These are phyloP conservation scores for Cenchrus americanus DNA, from an alignment of 176 grass and related monocot species.

Conservation along the genomic window DNA sequence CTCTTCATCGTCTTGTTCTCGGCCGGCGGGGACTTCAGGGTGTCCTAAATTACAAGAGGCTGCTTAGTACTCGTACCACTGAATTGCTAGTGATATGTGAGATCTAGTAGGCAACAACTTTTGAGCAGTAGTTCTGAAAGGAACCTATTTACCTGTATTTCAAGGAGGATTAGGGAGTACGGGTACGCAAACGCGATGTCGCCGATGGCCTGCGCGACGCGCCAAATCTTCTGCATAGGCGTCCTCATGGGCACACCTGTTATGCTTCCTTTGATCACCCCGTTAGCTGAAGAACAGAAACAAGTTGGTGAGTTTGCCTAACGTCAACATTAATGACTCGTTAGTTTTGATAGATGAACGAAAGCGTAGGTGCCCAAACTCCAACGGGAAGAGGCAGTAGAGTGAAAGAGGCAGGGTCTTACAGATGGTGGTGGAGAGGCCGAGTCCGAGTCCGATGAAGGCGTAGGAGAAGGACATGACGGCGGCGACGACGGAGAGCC, in stretches of 20 bases:
- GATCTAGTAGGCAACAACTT: neutral
- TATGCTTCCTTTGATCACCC: constrained; percentile 67
- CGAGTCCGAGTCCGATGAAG: constrained; percentile 65
- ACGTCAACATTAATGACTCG: neutral
- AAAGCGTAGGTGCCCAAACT: neutral
- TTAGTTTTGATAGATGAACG: neutral
- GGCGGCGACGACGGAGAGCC: constrained; percentile 72
- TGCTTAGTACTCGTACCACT: neutral
- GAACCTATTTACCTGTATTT: constrained; percentile 57
- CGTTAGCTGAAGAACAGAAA: constrained; percentile 52
- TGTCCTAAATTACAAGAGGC: constrained; percentile 45
- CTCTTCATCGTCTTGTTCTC: constrained; percentile 93
- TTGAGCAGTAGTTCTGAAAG: neutral
- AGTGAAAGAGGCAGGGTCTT: neutral
- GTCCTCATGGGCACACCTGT: constrained; percentile 50
- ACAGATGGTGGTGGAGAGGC: constrained; percentile 65
- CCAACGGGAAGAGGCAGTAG: no score
- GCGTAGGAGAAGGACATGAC: constrained; percentile 88
- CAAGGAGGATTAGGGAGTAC: constrained; percentile 67
- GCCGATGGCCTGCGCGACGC: constrained; percentile 65
- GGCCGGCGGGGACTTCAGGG: constrained; percentile 64
- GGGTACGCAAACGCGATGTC: constrained; percentile 74
- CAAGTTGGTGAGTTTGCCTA: neutral
- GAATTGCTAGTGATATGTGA: neutral
- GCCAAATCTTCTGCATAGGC: constrained; percentile 58